Percentiles rank a stretch among this genome's conserved stretches.
These are phyloP conservation scores for Chrysosporium keratinophilum DNA, from an alignment of 2,329 filamentous ascomycete species.

Conservation along the genomic window DNA sequence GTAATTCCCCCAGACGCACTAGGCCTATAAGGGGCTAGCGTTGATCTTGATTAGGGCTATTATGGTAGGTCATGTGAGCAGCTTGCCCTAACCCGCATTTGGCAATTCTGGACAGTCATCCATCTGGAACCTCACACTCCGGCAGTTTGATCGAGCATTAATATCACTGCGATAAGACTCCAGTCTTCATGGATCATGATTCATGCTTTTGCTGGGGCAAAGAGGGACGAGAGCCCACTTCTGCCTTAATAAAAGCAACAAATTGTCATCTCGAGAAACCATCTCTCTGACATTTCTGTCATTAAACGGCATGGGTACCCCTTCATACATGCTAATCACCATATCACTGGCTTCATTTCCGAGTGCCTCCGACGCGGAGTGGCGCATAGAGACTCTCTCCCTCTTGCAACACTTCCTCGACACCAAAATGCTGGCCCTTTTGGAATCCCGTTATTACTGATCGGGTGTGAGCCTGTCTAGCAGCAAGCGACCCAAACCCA, in stretches of 20 bases:
- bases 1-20: not conserved
- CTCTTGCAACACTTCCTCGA: not conserved
- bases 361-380: conserved; percentile 7
- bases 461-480: not conserved
- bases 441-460: not conserved
- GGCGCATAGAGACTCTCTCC: not conserved
- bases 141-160: conserved; percentile 9
- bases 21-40: not conserved
- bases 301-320: conserved; percentile 13
- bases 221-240: not conserved
- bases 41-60: not conserved
- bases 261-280: conserved; percentile 4
- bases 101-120: conserved; percentile 7
- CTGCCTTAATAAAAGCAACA: not conserved
- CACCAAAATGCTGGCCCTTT: not conserved
- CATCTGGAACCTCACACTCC: not conserved
- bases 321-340: conserved; percentile 9
- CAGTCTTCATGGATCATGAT: conserved; percentile 2
- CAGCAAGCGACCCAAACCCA: not conserved
- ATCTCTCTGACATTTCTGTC: conserved; percentile 7
- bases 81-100: not conserved
- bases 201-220: not conserved
- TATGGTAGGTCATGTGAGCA: too few species aligned
- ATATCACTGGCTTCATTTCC: conserved; percentile 6
- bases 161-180: conserved; percentile 6